phyloP scores from a whole-genome alignment of 169 alveolate genomes.

The Eimeria necatrix region DNA sequence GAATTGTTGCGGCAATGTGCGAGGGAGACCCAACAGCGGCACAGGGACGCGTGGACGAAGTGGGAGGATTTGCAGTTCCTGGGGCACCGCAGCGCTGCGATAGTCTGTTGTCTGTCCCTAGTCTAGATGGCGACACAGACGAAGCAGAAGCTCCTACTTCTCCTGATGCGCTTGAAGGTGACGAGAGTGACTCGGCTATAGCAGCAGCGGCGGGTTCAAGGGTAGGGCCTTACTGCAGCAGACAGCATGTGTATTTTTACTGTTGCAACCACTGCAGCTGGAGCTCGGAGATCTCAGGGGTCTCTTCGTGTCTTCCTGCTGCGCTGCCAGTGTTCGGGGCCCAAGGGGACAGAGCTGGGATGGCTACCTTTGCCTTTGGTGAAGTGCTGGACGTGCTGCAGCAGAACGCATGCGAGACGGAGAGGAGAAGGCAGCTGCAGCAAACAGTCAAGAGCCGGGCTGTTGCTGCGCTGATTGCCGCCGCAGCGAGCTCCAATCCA shows the following conservation, averaged over 20 bases:
- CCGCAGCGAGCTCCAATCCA: conserved; percentile 39
- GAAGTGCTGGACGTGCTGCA: conserved; percentile 55
- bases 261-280: conserved; percentile 70
- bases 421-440: conserved; percentile 75
- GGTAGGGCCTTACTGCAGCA: conserved; percentile 4
- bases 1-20: neutral
- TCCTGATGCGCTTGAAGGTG: neutral
- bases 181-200: neutral
- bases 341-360: conserved; percentile 23
- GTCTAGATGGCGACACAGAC: neutral
- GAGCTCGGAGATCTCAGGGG: conserved; percentile 56
- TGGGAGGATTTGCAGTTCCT: conserved; percentile 16
- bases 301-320: conserved; percentile 15
- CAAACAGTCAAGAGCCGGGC: conserved; percentile 70
- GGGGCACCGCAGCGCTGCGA: conserved; percentile 79
- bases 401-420: conserved; percentile 58
- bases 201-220: neutral
- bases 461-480: conserved; percentile 74
- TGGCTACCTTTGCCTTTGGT: neutral
- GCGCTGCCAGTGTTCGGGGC: conserved; percentile 55
- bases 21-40: conserved; percentile 9
- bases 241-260: conserved; percentile 6
- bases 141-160: conserved; percentile 36
- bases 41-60: neutral
- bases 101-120: conserved; percentile 68